Evolutionary conservation across 2,329 filamentous ascomycete species (phyloP).

Genomic region (Leptographium wingfieldii): DNA sequence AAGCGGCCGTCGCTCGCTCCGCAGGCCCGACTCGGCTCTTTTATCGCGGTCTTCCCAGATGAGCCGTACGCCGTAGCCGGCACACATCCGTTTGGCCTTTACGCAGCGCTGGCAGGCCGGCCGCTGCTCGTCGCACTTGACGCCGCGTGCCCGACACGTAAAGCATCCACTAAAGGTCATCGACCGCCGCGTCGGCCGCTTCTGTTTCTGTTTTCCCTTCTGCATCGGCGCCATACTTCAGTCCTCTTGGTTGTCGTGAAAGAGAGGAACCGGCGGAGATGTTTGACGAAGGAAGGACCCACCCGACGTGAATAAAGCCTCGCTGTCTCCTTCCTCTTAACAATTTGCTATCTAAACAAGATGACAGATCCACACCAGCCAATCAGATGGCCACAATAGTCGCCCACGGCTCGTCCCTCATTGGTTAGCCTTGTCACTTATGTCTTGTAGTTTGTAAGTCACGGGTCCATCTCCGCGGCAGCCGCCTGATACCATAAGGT

Average conservation of each 20-base stretch:
- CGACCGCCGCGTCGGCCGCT: constrained; percentile 13
- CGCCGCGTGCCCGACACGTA: constrained; percentile 1
- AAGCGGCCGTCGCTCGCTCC: neutral
- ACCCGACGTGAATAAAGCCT: neutral
- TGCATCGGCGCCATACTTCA: neutral
- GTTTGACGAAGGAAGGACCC: neutral
- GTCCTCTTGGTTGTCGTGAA: no score
- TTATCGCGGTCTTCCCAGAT: neutral
- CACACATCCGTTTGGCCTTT: neutral
- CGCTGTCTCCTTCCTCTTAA: neutral
- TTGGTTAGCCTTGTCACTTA: no score
- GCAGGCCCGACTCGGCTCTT: neutral
- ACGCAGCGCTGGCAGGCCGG: constrained; percentile 1
- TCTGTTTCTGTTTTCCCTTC: neutral
- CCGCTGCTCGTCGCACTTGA: constrained; percentile 4
- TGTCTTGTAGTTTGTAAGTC: no score
- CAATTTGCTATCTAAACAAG: neutral
- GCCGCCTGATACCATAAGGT: no score
- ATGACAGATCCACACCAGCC: neutral
- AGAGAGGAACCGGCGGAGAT: neutral
- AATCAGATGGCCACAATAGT: no score
- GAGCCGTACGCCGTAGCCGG: neutral
- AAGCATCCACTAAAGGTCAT: neutral
- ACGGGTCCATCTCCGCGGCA: no score
- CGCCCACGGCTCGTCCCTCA: no score